Evolutionary conservation across 176 grass and related monocot genomes (phyloP).

Genomic region (Cocos nucifera): DNA sequence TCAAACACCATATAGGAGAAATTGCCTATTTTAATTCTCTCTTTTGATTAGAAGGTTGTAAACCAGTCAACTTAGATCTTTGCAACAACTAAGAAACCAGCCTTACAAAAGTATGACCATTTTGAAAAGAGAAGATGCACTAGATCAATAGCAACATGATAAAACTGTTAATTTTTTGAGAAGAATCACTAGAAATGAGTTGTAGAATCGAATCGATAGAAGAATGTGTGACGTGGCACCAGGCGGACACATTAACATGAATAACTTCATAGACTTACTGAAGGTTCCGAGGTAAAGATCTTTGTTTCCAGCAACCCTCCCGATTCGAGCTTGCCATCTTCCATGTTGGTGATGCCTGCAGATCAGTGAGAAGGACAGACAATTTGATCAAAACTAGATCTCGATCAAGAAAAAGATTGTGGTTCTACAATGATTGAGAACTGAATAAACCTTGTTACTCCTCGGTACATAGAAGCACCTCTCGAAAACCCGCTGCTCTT

Average conservation of each 20-base stretch:
- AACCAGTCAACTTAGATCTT: constrained; percentile 50
- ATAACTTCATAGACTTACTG: constrained; percentile 44
- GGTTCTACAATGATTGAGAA: too few species aligned
- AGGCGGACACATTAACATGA: too few species aligned
- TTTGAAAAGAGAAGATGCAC: neutral
- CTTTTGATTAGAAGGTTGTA: constrained; percentile 22
- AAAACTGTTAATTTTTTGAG: too few species aligned
- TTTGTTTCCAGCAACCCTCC: constrained; percentile 97
- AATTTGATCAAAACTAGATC: too few species aligned
- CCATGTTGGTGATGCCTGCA: constrained; percentile 94
- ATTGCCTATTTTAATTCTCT: constrained; percentile 12
- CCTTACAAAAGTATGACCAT: constrained; percentile 63
- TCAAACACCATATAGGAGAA: constrained; percentile 16
- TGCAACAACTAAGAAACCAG: constrained; percentile 46
- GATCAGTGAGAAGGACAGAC: neutral
- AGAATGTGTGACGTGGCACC: neutral
- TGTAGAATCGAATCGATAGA: constrained; percentile 6
- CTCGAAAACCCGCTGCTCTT: constrained; percentile 97
- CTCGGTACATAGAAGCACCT: constrained; percentile 89
- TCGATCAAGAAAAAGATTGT: too few species aligned
- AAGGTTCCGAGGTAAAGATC: constrained; percentile 97
- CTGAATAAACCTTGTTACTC: constrained; percentile 66
- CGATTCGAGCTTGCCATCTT: constrained; percentile 95
- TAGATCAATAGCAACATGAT: too few species aligned
- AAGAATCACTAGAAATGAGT: too few species aligned